These are phyloP conservation scores for Cyphellophora europaea DNA, from an alignment of 2,329 filamentous ascomycete genomes.

Conservation along the genomic window DNA sequence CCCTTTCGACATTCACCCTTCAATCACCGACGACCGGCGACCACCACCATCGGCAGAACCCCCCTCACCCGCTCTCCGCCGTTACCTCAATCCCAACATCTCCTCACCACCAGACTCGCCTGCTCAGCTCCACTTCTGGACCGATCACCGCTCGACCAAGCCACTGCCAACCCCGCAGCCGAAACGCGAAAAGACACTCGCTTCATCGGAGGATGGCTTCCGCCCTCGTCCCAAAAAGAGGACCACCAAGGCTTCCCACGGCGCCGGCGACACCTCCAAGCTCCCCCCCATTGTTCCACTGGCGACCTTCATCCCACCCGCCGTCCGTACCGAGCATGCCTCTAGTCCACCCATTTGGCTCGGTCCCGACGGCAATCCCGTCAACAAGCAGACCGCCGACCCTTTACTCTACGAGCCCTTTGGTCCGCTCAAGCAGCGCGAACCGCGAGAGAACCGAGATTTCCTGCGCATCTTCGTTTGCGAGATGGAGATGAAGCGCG, in stretches of 20 bases:
- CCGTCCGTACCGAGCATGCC: constrained; percentile 18
- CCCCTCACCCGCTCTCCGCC: constrained; percentile 47
- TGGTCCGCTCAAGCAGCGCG: constrained; percentile 35
- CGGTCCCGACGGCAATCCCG: constrained; percentile 17
- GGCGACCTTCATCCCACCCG: constrained; percentile 46
- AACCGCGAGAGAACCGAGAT: constrained; percentile 54
- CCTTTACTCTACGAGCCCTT: constrained; percentile 40
- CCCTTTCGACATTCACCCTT: constrained; percentile 45
- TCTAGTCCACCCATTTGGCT: constrained; percentile 26
- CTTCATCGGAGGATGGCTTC: constrained; percentile 1
- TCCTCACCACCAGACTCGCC: constrained; percentile 25
- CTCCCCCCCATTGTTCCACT: constrained; percentile 51
- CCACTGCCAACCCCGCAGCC: too few relatives aligned
- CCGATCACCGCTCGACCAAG: constrained; percentile 31
- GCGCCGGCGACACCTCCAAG: constrained; percentile 10
- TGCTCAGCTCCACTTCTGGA: constrained; percentile 35
- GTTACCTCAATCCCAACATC: constrained; percentile 47
- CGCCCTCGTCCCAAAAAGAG: constrained; percentile 12
- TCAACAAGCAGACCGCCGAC: constrained; percentile 28
- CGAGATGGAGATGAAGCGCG: constrained; percentile 59
- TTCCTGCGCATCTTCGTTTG: constrained; percentile 56
- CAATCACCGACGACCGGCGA: constrained; percentile 51
- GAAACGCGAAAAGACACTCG: not conserved
- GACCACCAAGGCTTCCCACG: not conserved
- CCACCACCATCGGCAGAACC: constrained; percentile 44